phyloP scores from a whole-genome alignment of 768 basidiomycete genomes.

The Tricholoma matsutake region DNA sequence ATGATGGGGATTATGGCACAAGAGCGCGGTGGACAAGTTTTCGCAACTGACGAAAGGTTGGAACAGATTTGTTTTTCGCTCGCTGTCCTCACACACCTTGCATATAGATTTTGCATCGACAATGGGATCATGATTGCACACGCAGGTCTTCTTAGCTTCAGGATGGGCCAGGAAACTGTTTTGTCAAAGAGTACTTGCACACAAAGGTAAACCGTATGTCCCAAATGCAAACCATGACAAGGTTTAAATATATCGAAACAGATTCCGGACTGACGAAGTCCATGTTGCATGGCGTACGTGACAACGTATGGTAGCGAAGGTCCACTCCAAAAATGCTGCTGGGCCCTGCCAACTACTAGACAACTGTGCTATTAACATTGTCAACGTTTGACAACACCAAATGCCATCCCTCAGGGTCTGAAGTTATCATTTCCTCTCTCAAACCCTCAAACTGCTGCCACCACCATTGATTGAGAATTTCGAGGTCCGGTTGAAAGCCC shows the following conservation, averaged over 20 bases:
- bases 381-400: constrained; percentile 51
- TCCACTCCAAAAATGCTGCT: not conserved
- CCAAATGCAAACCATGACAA: not conserved
- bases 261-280: constrained; percentile 94
- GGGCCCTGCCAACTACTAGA: not conserved
- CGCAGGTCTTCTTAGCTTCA: constrained; percentile 85
- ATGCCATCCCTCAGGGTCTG: constrained; percentile 47
- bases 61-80: constrained; percentile 13
- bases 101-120: constrained; percentile 90
- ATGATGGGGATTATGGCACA: constrained; percentile 99
- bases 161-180: constrained; percentile 85
- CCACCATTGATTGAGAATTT: constrained; percentile 70
- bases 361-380: constrained; percentile 24
- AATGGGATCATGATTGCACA: constrained; percentile 99
- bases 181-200: constrained; percentile 84
- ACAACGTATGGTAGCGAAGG: constrained; percentile 14
- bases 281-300: constrained; percentile 84
- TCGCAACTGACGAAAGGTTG: constrained; percentile 94
- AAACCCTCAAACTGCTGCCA: constrained; percentile 63
- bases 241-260: constrained; percentile 28
- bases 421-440: constrained; percentile 38
- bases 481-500: constrained; percentile 40
- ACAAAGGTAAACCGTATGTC: constrained; percentile 62
- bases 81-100: not conserved
- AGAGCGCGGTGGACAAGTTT: constrained; percentile 85